phyloP scores from a whole-genome alignment of 768 basidiomycete genomes.

The Psilocybe subaeruginosa region DNA sequence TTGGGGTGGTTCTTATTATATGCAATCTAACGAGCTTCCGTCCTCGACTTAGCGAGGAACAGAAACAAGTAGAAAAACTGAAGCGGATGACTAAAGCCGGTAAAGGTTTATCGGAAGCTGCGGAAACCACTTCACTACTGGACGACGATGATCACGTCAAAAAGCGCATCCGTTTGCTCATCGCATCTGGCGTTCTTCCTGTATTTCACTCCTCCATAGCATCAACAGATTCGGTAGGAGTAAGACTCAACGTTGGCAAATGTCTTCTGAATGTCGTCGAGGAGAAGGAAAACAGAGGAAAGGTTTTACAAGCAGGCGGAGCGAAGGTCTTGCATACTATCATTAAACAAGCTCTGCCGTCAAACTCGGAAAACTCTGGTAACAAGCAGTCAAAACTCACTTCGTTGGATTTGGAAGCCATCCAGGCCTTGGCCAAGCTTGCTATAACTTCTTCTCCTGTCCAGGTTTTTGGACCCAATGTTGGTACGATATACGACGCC shows the following conservation, averaged over 20 bases:
- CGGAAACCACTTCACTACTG: slow-evolving; percentile 37
- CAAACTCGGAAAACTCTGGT: slow-evolving; percentile 28
- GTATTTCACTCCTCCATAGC: slow-evolving; percentile 62
- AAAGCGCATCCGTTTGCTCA: slow-evolving; percentile 55
- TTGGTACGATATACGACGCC: slow-evolving; percentile 77
- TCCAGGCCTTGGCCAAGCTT: slow-evolving; percentile 92
- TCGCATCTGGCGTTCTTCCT: slow-evolving; percentile 66
- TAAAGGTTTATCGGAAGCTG: slow-evolving; percentile 29
- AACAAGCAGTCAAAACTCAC: slow-evolving; percentile 36
- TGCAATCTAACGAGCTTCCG: slow-evolving; percentile 74
- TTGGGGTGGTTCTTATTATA: slow-evolving; percentile 78
- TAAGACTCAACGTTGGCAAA: slow-evolving; percentile 60
- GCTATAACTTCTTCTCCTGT: slow-evolving; percentile 90
- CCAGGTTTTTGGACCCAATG: slow-evolving; percentile 88
- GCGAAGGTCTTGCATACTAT: slow-evolving; percentile 64
- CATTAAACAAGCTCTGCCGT: slow-evolving; percentile 52
- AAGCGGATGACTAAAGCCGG: slow-evolving; percentile 67
- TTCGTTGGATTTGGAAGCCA: slow-evolving; percentile 54
- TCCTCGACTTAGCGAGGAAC: slow-evolving; percentile 76
- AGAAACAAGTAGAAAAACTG: slow-evolving; percentile 80
- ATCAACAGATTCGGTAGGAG: slow-evolving; percentile 62
- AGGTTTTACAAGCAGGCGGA: slow-evolving; percentile 78
- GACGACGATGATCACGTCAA: slow-evolving; percentile 74
- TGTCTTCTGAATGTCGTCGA: slow-evolving; percentile 74
- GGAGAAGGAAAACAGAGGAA: slow-evolving; percentile 76